A percentile compares a stretch with the other conserved stretches of the same genome.
These are phyloP conservation scores for Lodderomyces theae DNA, from an alignment of 1,139 yeast species.

Conservation along the genomic window DNA sequence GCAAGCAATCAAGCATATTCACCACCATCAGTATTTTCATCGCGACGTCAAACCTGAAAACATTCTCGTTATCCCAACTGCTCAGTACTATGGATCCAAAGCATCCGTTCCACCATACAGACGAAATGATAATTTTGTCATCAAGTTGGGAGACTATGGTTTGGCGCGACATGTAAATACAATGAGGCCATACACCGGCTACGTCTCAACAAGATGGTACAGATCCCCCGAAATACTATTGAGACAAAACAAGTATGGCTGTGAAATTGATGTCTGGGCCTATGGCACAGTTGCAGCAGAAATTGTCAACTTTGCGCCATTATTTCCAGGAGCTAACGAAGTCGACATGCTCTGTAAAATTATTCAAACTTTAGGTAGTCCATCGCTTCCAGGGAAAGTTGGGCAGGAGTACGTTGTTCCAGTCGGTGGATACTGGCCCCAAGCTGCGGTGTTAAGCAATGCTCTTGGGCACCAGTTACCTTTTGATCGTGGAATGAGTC, in stretches of 20 bases:
- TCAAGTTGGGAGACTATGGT: constrained; percentile 91
- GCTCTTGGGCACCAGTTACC: constrained; percentile 57
- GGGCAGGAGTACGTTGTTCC: constrained; percentile 31
- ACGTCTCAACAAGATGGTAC: constrained; percentile 95
- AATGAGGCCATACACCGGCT: constrained; percentile 62
- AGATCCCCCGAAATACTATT: constrained; percentile 89
- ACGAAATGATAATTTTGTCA: constrained; percentile 50
- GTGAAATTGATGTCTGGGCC: constrained; percentile 92
- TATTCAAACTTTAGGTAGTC: constrained; percentile 68
- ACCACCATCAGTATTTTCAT: constrained; percentile 70
- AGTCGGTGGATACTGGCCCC: constrained; percentile 68
- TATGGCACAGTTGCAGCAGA: constrained; percentile 87
- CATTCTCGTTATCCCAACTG: constrained; percentile 64
- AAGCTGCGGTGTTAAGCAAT: constrained; percentile 50
- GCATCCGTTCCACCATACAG: constrained; percentile 38
- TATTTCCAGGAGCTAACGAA: constrained; percentile 82
- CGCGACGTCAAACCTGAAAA: constrained; percentile 83
- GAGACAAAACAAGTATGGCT: constrained; percentile 62
- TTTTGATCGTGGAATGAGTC: constrained; percentile 26
- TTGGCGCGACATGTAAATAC: constrained; percentile 66
- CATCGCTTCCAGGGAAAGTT: constrained; percentile 22
- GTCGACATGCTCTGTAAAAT: constrained; percentile 73
- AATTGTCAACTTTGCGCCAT: constrained; percentile 68
- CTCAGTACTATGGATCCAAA: constrained; percentile 49
- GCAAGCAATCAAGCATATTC: constrained; percentile 80